Base-by-base conservation (phyloP, 2,329 filamentous ascomycete species). In the Diaporthe sp. region DNA sequence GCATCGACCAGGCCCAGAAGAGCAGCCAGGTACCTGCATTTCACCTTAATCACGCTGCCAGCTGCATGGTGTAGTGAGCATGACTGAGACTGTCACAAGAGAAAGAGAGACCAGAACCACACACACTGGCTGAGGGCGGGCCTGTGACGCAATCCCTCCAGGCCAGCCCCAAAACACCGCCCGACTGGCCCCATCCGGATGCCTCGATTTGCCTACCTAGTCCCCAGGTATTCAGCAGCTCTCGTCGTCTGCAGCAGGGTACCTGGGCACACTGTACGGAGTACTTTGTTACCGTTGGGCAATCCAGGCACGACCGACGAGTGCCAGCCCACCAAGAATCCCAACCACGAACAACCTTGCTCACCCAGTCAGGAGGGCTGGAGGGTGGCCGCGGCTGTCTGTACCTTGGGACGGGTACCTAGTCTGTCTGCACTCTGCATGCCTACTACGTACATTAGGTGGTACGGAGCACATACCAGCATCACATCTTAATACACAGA, bases 111-210 rank as follows among this genome's bases (percentile, higher is more conserved):
- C 60, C 40, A 45, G 60, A n/a, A n/a, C 22, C 55, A 38, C 50
- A 54, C 50, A 15, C 25, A 54, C 10, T 6, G 64, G 45, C 64
- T 67, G 30, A 30, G n/a, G 45, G 25, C 47, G 71, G 47, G 30
- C 70, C 74, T 73, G 47, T 75, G 74, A 75, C 74, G 74, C 70
- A 75, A 75, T 75, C 64, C 64, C 64, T 45, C 71, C 64, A 30
- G 68, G 54, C 47, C 61, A 60, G 64, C 54, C 61, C 70, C 60
- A 68, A 72, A 30, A 60, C 69, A 52, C 70, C 38, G 33, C 33
- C 58, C 70, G 25, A 42, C 33, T 61, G 19, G 12, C 57, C 42
- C 45, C 42, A 52, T 28, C 40, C 54, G 69, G 17, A 55, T 57
- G 47, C 40, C 54, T 58, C 40, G 54, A 58, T 45, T 71, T 47